A percentile compares a stretch with the other conserved stretches of the same genome.
Evolutionary conservation across 2,329 filamentous ascomycete species (phyloP).

Genomic region (Pestalotiopsis sp.): DNA sequence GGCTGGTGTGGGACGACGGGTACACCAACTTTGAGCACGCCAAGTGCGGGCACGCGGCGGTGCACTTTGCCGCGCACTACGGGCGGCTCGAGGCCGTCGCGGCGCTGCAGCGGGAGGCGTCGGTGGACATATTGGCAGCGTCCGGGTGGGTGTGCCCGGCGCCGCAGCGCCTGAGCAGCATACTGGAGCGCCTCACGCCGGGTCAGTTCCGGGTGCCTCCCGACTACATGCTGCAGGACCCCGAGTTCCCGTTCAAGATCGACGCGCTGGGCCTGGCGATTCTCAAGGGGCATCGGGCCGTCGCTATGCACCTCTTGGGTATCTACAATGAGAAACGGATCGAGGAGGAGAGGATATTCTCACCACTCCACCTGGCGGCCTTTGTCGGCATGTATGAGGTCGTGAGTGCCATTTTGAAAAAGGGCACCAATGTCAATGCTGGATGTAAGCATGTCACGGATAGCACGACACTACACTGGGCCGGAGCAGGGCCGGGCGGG

Average conservation of each 20-base stretch:
- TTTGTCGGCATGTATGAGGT: constrained; percentile 1
- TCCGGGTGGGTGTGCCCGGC: constrained; percentile 1
- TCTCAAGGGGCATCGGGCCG: neutral
- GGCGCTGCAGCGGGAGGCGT: neutral
- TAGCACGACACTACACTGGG: neutral
- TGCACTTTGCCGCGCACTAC: neutral
- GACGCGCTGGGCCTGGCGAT: constrained; percentile 3
- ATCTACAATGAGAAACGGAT: neutral
- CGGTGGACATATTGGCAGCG: neutral
- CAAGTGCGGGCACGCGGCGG: neutral
- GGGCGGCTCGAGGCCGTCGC: neutral
- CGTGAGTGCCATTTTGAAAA: neutral
- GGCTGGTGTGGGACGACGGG: neutral
- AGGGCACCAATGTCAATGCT: neutral
- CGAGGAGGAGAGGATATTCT: neutral
- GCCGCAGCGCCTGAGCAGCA: neutral
- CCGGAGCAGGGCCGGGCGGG: neutral
- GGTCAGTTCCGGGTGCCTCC: neutral
- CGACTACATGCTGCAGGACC: neutral
- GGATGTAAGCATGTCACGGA: neutral
- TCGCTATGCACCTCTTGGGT: neutral
- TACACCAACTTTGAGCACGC: neutral
- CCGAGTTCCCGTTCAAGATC: neutral
- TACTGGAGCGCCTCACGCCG: neutral
- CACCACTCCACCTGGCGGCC: neutral